A percentile compares a stretch with the other conserved stretches of the same genome.
Evolutionary conservation across 2,329 filamentous ascomycete species (phyloP).

Genomic region (Neurospora crassa): DNA sequence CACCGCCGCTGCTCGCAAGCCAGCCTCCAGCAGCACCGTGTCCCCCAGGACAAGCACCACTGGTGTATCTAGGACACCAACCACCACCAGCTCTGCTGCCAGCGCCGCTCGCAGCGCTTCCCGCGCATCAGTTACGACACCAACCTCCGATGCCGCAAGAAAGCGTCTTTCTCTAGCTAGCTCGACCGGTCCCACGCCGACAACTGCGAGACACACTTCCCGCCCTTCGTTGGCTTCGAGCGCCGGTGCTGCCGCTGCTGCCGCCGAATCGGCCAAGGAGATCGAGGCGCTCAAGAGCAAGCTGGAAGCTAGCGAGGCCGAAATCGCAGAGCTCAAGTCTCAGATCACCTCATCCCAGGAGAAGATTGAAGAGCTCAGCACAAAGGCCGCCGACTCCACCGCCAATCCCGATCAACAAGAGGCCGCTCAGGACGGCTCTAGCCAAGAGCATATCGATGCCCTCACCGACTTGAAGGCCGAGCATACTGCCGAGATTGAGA

Average conservation of each 20-base stretch:
- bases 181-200: slow-evolving; percentile 26
- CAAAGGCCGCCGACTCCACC: slow-evolving; percentile 33
- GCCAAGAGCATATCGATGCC: slow-evolving; percentile 34
- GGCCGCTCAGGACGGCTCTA: slow-evolving; percentile 29
- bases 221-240: slow-evolving; percentile 27
- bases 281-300: slow-evolving; percentile 52
- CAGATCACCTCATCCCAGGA: slow-evolving; percentile 47
- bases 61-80: slow-evolving; percentile 24
- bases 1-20: slow-evolving; percentile 27
- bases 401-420: slow-evolving; percentile 27
- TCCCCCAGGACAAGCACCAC: slow-evolving; percentile 23
- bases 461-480: slow-evolving; percentile 40
- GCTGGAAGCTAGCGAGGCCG: slow-evolving; percentile 46
- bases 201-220: slow-evolving; percentile 31
- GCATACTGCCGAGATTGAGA: slow-evolving; percentile 38
- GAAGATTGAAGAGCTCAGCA: slow-evolving; percentile 44
- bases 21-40: slow-evolving; percentile 21
- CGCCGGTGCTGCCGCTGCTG: slow-evolving; percentile 26
- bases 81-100: slow-evolving; percentile 28
- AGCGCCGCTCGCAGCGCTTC: slow-evolving; percentile 24
- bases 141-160: slow-evolving; percentile 36
- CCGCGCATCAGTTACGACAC: slow-evolving; percentile 26
- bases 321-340: slow-evolving; percentile 46
- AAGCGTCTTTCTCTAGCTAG: slow-evolving; percentile 48
- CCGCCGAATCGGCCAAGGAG: slow-evolving; percentile 41